Evolutionary conservation across 129 eudicot species (phyloP).

Genomic region (Chrysanthemum seticuspe): DNA sequence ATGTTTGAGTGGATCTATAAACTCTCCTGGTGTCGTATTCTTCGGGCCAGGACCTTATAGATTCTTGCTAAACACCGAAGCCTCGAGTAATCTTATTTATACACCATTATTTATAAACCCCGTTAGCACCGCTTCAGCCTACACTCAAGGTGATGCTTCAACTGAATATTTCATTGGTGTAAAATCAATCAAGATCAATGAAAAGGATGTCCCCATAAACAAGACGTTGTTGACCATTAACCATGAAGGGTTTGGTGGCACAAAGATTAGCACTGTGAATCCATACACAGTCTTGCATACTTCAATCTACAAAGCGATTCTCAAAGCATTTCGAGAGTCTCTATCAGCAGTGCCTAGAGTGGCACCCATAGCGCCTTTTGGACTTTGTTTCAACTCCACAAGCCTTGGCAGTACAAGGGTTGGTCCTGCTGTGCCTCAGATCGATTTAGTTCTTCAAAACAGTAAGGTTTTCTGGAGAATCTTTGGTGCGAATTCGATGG

Average conservation of each 20-base stretch:
- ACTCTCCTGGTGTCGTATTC: conserved; percentile 35
- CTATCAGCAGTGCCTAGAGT: conserved; percentile 25
- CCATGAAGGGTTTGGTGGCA: conserved; percentile 42
- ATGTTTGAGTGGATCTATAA: conserved; percentile 36
- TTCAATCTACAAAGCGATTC: conserved; percentile 33
- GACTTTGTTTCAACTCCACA: conserved; percentile 28
- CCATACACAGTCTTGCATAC: conserved; percentile 48
- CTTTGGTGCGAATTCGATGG: conserved; percentile 43
- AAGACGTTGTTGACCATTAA: conserved; percentile 32
- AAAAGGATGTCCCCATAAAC: conserved; percentile 23
- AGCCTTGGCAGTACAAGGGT: conserved; percentile 11
- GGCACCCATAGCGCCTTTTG: conserved; percentile 38
- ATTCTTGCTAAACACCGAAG: conserved; percentile 31
- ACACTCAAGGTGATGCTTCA: conserved; percentile 26
- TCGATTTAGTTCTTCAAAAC: conserved; percentile 34
- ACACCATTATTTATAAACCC: conserved; percentile 43
- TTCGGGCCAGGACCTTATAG: conserved; percentile 42
- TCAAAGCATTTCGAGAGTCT: conserved; percentile 16
- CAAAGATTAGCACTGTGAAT: conserved; percentile 42
- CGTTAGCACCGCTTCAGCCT: conserved; percentile 31
- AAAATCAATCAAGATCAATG: conserved; percentile 31
- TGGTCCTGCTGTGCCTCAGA: conserved; percentile 41
- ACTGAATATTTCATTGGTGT: conserved; percentile 38
- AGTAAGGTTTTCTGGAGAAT: conserved; percentile 33
- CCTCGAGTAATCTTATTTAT: conserved; percentile 31